Conservation (phyloP, 1,139 yeast species). For the Pichia sp. region DNA sequence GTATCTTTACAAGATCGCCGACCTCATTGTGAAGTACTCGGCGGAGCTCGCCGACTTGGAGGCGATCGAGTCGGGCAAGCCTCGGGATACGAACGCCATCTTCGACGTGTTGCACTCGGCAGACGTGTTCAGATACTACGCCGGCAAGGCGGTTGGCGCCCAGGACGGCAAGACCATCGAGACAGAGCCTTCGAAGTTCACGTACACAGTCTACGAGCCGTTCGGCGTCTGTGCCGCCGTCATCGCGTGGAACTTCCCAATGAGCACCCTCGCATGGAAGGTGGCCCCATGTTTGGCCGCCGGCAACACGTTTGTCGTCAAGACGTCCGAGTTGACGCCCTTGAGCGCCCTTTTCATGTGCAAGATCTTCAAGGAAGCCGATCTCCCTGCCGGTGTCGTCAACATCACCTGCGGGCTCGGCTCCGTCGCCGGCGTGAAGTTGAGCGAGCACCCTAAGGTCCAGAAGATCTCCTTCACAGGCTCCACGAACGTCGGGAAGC, state of each 20-base stretch:
- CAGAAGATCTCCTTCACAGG: constrained; percentile 58
- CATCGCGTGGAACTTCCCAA: constrained; percentile 61
- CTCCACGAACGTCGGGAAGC: constrained; percentile 53
- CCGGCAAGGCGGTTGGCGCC: constrained; percentile 51
- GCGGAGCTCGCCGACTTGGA: constrained; percentile 53
- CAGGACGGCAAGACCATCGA: constrained; percentile 51
- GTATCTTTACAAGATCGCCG: constrained; percentile 47
- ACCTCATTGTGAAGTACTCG: constrained; percentile 45
- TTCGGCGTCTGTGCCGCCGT: constrained; percentile 60
- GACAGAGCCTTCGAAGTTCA: constrained; percentile 47
- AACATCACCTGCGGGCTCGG: constrained; percentile 54
- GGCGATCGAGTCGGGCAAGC: constrained; percentile 65
- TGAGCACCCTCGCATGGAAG: constrained; percentile 58
- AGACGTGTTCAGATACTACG: constrained; percentile 50
- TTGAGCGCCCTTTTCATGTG: constrained; percentile 48
- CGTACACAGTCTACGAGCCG: constrained; percentile 54
- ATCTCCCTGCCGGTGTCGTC: constrained; percentile 56
- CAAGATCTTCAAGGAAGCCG: constrained; percentile 44
- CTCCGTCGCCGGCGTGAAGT: constrained; percentile 46
- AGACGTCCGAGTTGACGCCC: constrained; percentile 57
- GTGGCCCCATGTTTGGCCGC: constrained; percentile 61
- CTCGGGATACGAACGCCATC: constrained; percentile 36
- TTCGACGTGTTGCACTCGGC: constrained; percentile 48
- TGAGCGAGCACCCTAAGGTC: constrained; percentile 46
- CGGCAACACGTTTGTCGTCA: constrained; percentile 52